A percentile compares a stretch with the other conserved stretches of the same genome.
Evolutionary conservation across 495 filamentous ascomycete species (phyloP).

Genomic region (Trichoderma erinaceum): DNA sequence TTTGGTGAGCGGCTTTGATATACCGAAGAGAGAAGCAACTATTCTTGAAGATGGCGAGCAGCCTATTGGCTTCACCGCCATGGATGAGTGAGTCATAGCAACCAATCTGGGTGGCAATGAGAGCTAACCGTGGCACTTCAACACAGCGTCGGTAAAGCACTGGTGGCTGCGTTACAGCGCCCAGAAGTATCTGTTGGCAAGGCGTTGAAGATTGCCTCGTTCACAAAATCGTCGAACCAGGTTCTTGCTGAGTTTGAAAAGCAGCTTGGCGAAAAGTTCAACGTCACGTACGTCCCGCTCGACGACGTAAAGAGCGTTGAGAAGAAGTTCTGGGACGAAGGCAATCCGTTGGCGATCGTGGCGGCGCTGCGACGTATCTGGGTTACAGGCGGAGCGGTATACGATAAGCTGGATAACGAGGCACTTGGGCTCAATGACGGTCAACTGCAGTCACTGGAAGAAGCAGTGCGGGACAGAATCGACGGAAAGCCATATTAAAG

Average conservation of each 20-base stretch:
- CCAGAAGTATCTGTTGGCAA: constrained; percentile 47
- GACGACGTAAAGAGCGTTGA: constrained; percentile 48
- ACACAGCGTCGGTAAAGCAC: constrained; percentile 57
- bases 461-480: constrained; percentile 27
- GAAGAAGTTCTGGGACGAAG: constrained; percentile 47
- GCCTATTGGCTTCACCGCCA: constrained; percentile 57
- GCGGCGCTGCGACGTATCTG: constrained; percentile 61
- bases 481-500: background rate
- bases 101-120: background rate
- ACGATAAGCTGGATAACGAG: constrained; percentile 60
- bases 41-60: constrained; percentile 52
- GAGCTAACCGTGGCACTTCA: constrained; percentile 14
- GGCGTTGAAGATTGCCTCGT: constrained; percentile 63
- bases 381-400: constrained; percentile 65
- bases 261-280: constrained; percentile 53
- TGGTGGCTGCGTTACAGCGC: constrained; percentile 52
- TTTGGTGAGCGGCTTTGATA: constrained; percentile 49
- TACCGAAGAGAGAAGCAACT: constrained; percentile 49
- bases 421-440: constrained; percentile 43
- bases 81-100: constrained; percentile 53
- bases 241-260: constrained; percentile 61
- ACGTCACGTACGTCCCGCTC: constrained; percentile 48
- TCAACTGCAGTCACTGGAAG: constrained; percentile 44
- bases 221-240: constrained; percentile 55
- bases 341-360: constrained; percentile 46